phyloP scores from a whole-genome alignment of 169 alveolate species.

The Plasmodium vinckei region DNA sequence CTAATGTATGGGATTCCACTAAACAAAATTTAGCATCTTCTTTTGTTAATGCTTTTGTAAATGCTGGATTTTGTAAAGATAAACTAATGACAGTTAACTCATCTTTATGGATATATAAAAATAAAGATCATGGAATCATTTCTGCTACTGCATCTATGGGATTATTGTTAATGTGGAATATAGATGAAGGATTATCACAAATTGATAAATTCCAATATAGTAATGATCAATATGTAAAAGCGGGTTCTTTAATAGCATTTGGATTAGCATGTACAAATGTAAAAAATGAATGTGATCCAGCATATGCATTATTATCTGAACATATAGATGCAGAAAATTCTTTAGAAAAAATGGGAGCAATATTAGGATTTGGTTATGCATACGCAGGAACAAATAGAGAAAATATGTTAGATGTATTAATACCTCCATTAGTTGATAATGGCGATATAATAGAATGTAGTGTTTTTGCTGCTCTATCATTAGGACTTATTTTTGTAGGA shows the following conservation, averaged over 20 bases:
- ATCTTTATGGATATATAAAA: slow-evolving; percentile 94
- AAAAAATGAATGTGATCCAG: slow-evolving; percentile 96
- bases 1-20: slow-evolving; percentile 91
- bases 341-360: slow-evolving; percentile 93
- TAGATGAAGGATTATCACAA: slow-evolving; percentile 96
- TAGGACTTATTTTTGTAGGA: slow-evolving; percentile 97
- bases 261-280: slow-evolving; percentile 95
- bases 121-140: slow-evolving; percentile 95
- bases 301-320: slow-evolving; percentile 95
- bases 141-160: slow-evolving; percentile 98
- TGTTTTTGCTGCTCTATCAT: slow-evolving; percentile 96
- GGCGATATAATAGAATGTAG: slow-evolving; percentile 92
- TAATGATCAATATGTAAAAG: slow-evolving; percentile 93
- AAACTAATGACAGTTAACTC: slow-evolving; percentile 89
- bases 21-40: slow-evolving; percentile 97
- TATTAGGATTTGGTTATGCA: slow-evolving; percentile 97
- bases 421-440: slow-evolving; percentile 92
- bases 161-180: slow-evolving; percentile 96
- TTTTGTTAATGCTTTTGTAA: slow-evolving; percentile 98
- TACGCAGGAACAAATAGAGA: slow-evolving; percentile 98
- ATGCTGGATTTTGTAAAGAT: slow-evolving; percentile 98
- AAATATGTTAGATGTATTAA: slow-evolving; percentile 91
- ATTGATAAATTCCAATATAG: slow-evolving; percentile 95
- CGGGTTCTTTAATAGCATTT: slow-evolving; percentile 96
- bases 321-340: slow-evolving; percentile 89